phyloP scores from a whole-genome alignment of 768 basidiomycete species.

The Antrodiella citrinella region DNA sequence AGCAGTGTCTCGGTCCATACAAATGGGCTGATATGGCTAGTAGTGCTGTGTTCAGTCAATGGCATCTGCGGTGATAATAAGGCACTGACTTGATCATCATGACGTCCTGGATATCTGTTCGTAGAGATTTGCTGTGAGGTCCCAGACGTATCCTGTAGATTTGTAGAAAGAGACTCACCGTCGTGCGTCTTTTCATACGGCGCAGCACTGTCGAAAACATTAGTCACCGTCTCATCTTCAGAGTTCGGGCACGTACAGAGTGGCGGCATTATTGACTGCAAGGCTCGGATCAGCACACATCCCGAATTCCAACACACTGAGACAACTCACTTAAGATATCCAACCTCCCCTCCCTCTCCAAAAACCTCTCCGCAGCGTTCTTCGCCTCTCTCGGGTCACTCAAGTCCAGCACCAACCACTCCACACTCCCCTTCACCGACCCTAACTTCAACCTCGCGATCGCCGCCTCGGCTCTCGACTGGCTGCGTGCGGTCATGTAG shows the following conservation, averaged over 20 bases:
- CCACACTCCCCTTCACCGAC: too few species aligned
- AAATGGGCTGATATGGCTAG: slow-evolving; percentile 45
- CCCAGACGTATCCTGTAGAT: background rate
- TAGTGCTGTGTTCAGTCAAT: slow-evolving; percentile 11
- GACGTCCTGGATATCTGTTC: slow-evolving; percentile 28
- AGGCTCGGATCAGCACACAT: slow-evolving; percentile 5
- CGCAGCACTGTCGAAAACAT: background rate
- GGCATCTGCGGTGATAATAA: background rate
- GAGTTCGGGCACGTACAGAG: slow-evolving; percentile 24
- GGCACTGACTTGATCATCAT: slow-evolving; percentile 36
- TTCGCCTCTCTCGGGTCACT: slow-evolving; percentile 27
- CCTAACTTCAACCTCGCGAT: slow-evolving; percentile 11
- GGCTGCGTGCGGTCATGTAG: slow-evolving; percentile 27
- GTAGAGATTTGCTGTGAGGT: background rate
- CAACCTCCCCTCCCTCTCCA: slow-evolving; percentile 29
- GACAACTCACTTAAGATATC: slow-evolving; percentile 30
- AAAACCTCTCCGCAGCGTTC: slow-evolving; percentile 28
- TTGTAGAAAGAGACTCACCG: slow-evolving; percentile 5
- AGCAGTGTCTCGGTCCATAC: slow-evolving; percentile 47
- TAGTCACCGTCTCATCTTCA: background rate
- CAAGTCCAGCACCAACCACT: slow-evolving; percentile 24
- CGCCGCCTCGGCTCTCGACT: slow-evolving; percentile 23
- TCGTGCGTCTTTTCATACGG: background rate
- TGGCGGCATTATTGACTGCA: slow-evolving; percentile 43
- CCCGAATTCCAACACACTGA: background rate